Percentiles rank a stretch among this genome's conserved stretches.
phyloP scores from a whole-genome alignment of 768 basidiomycete genomes.

The Russula lepida region DNA sequence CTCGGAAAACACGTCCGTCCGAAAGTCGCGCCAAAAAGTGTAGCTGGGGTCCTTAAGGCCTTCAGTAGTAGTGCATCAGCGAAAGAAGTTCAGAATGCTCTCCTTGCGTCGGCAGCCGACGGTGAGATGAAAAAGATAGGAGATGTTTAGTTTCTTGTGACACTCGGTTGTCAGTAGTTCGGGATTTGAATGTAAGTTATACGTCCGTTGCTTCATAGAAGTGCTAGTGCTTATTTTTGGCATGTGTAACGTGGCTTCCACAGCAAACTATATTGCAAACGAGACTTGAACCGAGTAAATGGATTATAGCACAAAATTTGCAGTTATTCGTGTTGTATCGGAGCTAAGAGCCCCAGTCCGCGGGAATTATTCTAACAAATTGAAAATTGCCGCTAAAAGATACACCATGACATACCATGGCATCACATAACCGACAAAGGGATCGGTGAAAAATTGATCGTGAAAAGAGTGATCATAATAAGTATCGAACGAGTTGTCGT shows the following conservation, averaged over 20 bases:
- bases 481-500: neutral
- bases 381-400: neutral
- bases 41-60: too few species aligned
- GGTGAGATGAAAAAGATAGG: too few species aligned
- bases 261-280: neutral
- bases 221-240: neutral
- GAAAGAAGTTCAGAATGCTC: neutral
- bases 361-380: slow-evolving; percentile 79
- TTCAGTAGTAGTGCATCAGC: too few species aligned
- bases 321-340: slow-evolving; percentile 73
- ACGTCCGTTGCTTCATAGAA: neutral
- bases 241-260: neutral
- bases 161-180: neutral
- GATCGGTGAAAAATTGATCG: slow-evolving; percentile 84
- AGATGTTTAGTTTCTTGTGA: neutral
- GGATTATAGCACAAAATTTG: neutral
- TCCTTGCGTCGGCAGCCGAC: neutral
- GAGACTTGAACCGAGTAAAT: neutral
- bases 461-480: slow-evolving; percentile 1
- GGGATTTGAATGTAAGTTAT: neutral
- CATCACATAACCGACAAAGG: slow-evolving; percentile 92
- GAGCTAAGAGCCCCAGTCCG: slow-evolving; percentile 67
- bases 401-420: slow-evolving; percentile 57
- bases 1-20: neutral
- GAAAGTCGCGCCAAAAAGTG: neutral